Conservation (phyloP, 2,329 filamentous ascomycete genomes). For the Lachnellula subtilissima region DNA sequence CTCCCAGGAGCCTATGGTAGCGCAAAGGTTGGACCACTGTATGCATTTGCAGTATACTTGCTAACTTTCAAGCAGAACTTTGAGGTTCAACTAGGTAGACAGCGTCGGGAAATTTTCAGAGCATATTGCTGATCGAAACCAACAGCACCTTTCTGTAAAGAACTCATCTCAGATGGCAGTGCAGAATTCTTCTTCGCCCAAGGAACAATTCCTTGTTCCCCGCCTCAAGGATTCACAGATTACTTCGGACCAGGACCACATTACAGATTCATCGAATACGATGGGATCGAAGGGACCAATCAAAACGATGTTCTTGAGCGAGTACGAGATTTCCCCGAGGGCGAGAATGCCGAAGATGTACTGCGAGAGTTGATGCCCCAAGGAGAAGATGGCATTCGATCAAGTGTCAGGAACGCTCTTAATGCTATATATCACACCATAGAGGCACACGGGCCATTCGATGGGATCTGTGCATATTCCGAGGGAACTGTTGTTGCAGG, state of each 20-base stretch:
- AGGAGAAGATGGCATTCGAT: conserved; percentile 8
- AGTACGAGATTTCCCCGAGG: conserved; percentile 23
- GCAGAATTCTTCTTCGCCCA: conserved; percentile 48
- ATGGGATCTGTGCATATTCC: conserved; percentile 54
- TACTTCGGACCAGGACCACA: conserved; percentile 37
- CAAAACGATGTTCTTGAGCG: conserved; percentile 22
- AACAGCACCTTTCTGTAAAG: conserved; percentile 43
- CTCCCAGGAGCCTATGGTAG: conserved; percentile 54
- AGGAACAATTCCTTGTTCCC: conserved; percentile 42
- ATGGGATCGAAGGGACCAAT: conserved; percentile 35
- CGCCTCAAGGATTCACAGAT: conserved; percentile 48
- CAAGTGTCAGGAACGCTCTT: conserved; percentile 25
- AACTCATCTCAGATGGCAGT: conserved; percentile 40
- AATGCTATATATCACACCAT: conserved; percentile 39
- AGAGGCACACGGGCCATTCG: conserved; percentile 41
- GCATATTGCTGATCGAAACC: not conserved
- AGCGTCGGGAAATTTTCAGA: not conserved
- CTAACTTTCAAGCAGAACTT: conserved; percentile 42
- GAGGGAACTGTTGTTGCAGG: conserved; percentile 53
- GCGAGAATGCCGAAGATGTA: conserved; percentile 20
- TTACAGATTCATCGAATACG: conserved; percentile 48
- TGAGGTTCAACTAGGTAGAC: conserved; percentile 46
- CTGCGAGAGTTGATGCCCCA: conserved; percentile 19
- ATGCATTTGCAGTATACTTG: not conserved
- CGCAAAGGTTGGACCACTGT: conserved; percentile 38